Evolutionary conservation across 495 filamentous ascomycete species (phyloP), one percentile per base, ranked within the genome.

Genomic region (Penicillium pancosmium): DNA sequence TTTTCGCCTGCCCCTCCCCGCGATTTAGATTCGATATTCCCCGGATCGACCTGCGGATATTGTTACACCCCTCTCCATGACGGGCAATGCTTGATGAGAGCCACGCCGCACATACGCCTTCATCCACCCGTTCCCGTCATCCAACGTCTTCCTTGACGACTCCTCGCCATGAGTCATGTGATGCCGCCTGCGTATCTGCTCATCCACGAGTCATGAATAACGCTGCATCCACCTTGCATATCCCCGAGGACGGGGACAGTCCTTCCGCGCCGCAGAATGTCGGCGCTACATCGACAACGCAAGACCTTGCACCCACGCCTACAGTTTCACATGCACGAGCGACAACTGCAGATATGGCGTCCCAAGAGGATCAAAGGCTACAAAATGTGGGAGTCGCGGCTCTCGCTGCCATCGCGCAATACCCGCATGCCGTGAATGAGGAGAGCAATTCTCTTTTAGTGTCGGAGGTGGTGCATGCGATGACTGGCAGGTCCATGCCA

Each of bases 331-430:
- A 31, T 31, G 27, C 27, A 31, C 4, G 6, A 31, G 50, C 55
- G 44, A 38, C 40, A 1, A 48, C 33, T n/a, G 19, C n/a, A 27
- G 59, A 41, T 4, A 59, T 66, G 52, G 48, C 61, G 4, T 57
- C 63, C 10, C 53, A 61, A 2, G 59, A 60, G 33, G 68, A 69
- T 57, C 64, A 55, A 16, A 61, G 43, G 15, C 63, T 67, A 36
- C 63, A 68, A 52, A 60, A 68, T 60, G 62, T 69, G 27, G 66
- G 62, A 4, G 54, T 71, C 27, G 72, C 74, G 35, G 74, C 73
- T 54, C 64, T 76, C 5, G 70, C 74, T 55, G 68, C 75, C 7
- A 67, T 78, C 9, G 66, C 72, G 16, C 72, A 72, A 5, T 71
- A 73, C 49, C 66, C 73, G 6, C 61, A 62, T 31, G 52, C 62